Base-by-base conservation (phyloP, 1,284 basidiomycete species). In the Nidula niveotomentosa region DNA sequence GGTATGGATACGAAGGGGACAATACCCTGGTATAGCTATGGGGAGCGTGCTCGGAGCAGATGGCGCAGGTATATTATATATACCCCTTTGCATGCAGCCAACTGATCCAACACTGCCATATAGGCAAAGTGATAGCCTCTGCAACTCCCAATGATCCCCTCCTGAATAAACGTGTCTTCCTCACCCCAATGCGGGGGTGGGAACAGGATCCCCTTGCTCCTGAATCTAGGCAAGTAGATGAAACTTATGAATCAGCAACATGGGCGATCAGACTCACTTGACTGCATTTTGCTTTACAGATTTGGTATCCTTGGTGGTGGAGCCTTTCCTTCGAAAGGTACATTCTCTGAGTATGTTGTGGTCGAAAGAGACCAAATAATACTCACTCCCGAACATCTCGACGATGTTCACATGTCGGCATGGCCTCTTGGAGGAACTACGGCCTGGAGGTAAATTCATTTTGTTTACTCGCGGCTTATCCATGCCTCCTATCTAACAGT, bases 341-440 rank as follows among this genome's bases (percentile, higher is more conserved):
- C 89, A 0, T 93, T 94, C 64, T 71, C 87, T 2, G 85, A 94
- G 58, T 91, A 93, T 65, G 78, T 93, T 17, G 82, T 84, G 10
- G 86, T 94, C 9, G 84, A 85, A 52, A 79, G 86, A 48, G 78
- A 88, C 55, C 81, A 91, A 56, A 79, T 94, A 17, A 77, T 94
- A 18, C 72, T 60, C 1, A 84, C 84, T 2, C 93, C 92, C 0
- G 70, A 78, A 12, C 86, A 94, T 65, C 77, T 95, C 18, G 77
- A 81, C 53, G 85, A 91, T 61, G 74, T 85, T 45, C 82, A 93
- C 53, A 79, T 83, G 5, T 86, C 91, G 0, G 86, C 90, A 6
- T 89, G 90, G 80, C 92, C 93, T 0, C 69, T 93, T 1, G 91
- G 79, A 0, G 89, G 84, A 1, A 71, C 94, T 9, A 95, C 93